A percentile compares a stretch with the other conserved stretches of the same genome.
These are phyloP conservation scores for Fusarium neocosmosporiellum DNA, from an alignment of 2,329 filamentous ascomycete genomes.

Conservation along the genomic window DNA sequence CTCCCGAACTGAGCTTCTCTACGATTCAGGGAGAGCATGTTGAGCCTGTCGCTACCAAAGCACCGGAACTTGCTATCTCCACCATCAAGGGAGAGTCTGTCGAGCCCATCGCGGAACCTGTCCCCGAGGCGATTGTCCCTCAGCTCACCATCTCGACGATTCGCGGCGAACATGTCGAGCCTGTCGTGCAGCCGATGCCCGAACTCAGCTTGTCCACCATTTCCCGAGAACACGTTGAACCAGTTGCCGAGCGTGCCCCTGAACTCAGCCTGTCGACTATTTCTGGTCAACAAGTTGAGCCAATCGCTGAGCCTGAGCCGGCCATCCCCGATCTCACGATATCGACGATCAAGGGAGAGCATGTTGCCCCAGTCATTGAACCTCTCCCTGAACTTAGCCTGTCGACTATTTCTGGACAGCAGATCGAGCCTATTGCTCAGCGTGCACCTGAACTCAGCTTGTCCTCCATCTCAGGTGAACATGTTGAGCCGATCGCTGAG, in stretches of 20 bases:
- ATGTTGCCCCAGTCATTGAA: conserved; percentile 32
- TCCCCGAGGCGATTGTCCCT: background rate
- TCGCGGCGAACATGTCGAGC: conserved; percentile 41
- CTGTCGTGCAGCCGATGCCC: conserved; percentile 19
- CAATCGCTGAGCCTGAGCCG: background rate
- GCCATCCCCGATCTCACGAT: conserved; percentile 26
- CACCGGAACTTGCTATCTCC: conserved; percentile 27
- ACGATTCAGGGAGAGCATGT: conserved; percentile 38
- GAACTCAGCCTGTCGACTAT: conserved; percentile 32
- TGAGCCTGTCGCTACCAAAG: conserved; percentile 17
- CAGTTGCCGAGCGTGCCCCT: conserved; percentile 15
- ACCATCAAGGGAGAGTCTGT: conserved; percentile 24
- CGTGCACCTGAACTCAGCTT: conserved; percentile 26
- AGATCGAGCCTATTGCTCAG: conserved; percentile 22
- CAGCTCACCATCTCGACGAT: conserved; percentile 26
- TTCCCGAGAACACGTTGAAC: conserved; percentile 39
- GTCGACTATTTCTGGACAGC: conserved; percentile 35
- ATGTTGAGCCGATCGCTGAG: conserved; percentile 33
- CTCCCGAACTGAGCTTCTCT: conserved; percentile 36
- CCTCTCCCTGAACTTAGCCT: conserved; percentile 9
- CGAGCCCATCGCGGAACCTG: conserved; percentile 22
- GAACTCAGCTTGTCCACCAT: conserved; percentile 13
- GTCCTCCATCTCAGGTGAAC: conserved; percentile 38
- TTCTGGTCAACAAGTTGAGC: conserved; percentile 37
- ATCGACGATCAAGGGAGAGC: conserved; percentile 38